Conservation (phyloP, 1,139 yeast species). For the Geotrichum cucujoidarum region DNA sequence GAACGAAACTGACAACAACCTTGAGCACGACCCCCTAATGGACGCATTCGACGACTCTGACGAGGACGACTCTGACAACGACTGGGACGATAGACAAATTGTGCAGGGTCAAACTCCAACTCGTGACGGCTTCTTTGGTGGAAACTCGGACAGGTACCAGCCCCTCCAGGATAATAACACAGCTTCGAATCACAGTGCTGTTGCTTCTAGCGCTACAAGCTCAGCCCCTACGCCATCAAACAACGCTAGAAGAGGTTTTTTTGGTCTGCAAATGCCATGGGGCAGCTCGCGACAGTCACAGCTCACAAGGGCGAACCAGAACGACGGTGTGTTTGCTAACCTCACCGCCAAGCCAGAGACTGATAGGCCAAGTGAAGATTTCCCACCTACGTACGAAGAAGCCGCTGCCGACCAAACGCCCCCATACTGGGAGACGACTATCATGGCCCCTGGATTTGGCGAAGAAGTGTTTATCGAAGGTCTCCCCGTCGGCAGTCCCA, state of each 20-base stretch:
- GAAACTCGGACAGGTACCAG: conserved; percentile 14
- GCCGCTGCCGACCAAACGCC: conserved; percentile 95
- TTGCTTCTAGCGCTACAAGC: conserved; percentile 1
- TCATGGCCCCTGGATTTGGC: conserved; percentile 70
- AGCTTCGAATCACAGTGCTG: background rate
- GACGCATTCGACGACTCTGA: conserved; percentile 28
- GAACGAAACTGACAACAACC: background rate
- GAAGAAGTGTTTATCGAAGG: conserved; percentile 95
- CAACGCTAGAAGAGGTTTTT: conserved; percentile 13
- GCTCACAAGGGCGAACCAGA: conserved; percentile 42
- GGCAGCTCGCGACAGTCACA: background rate
- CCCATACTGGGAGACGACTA: conserved; percentile 92
- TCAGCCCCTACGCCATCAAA: background rate
- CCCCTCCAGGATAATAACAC: conserved; percentile 10
- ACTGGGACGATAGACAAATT: conserved; percentile 25
- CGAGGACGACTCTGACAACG: conserved; percentile 20
- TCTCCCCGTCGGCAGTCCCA: conserved; percentile 87
- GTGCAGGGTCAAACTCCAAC: conserved; percentile 12
- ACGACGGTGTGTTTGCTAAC: conserved; percentile 91
- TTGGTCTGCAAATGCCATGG: background rate
- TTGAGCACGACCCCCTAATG: conserved; percentile 23
- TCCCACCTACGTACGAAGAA: conserved; percentile 92
- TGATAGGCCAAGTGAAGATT: conserved; percentile 43
- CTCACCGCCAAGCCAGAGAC: conserved; percentile 65
- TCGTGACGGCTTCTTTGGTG: conserved; percentile 1